Base-by-base conservation (phyloP, 83 land plant species). In the Thuja plicata region DNA sequence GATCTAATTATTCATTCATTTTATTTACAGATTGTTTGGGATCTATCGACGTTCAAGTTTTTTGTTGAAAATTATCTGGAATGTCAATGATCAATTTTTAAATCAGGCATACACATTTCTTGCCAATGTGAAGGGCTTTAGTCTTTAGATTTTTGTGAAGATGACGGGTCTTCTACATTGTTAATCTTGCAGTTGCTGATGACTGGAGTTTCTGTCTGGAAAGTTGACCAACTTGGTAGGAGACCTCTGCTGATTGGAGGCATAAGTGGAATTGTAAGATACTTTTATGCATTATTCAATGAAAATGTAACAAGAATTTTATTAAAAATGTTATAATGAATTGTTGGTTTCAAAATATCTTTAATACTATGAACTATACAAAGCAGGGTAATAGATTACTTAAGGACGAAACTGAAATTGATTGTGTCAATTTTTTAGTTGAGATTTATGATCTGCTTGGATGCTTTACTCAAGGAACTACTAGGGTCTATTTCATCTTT, bases 161-260 rank as follows among this genome's bases (percentile, higher is more conserved):
- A 41, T 83, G 30, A 46, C 7, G 10, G 46, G 48, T 41, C 85
- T 83, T 76, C 17, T 76, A 37, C n/a, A 19, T 32, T 50, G 45
- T 21, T 43, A 45, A 80, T 88, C 41, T 80, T 90, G 87, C 95
- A 97, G 99, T 92, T 98, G 16, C 62, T 97, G 86, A 97, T 98
- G 99, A 98, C 99, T 17, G 94, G 94, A 54, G 86, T 98, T 62
- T 99, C 99, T 86, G 99, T 98, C 38, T 87, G 94, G 34, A 94
- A 94, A 87, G 99, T 96, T 46, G 99, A 98, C 90, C 95, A 96
- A 86, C 91, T 98, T 88, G 99, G 99, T 0, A 95, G 99, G 89
- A 92, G 98, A 79, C 99, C 99, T 2, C 89, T 98, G 89, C 89
- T 98, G 71, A 94, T 97, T 88, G 98, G 95, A 88, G 99, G 99